Conservation (phyloP, 2,329 filamentous ascomycete species). For the Phaeoacremonium minimum region DNA sequence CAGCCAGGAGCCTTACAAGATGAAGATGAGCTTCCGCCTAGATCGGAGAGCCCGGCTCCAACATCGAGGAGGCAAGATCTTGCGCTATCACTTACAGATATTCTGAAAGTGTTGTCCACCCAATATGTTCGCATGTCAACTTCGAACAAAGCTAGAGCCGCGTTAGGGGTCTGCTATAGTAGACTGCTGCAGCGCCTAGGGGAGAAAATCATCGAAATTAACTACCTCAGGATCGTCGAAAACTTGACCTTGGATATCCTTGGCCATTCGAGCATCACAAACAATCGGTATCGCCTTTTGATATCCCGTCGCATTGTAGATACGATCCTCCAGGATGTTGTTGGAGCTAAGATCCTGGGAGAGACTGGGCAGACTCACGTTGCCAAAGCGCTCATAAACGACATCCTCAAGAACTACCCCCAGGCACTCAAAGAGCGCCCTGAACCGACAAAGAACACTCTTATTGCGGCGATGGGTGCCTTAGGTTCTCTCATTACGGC, state of each 20-base stretch:
- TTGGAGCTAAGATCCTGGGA: conserved; percentile 77
- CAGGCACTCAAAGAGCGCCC: conserved; percentile 81
- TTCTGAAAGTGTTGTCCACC: conserved; percentile 71
- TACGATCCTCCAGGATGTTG: conserved; percentile 76
- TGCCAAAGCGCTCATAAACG: conserved; percentile 77
- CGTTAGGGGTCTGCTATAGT: conserved; percentile 82
- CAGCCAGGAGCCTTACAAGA: conserved; percentile 60
- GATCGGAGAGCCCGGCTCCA: conserved; percentile 71
- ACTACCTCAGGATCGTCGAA: conserved; percentile 77
- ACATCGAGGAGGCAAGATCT: conserved; percentile 65
- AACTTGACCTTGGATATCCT: conserved; percentile 79
- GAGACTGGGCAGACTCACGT: conserved; percentile 85
- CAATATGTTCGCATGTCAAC: conserved; percentile 79
- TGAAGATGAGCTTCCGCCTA: conserved; percentile 64
- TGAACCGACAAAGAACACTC: conserved; percentile 82
- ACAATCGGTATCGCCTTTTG: conserved; percentile 84
- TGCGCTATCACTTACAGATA: conserved; percentile 69
- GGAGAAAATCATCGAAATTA: conserved; percentile 75
- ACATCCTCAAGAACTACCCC: conserved; percentile 90
- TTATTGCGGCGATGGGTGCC: conserved; percentile 75
- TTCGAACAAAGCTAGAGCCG: conserved; percentile 75
- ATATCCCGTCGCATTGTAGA: conserved; percentile 81
- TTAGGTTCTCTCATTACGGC: conserved; percentile 73
- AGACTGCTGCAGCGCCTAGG: conserved; percentile 75
- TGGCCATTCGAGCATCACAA: conserved; percentile 67